A percentile compares a stretch with the other conserved stretches of the same genome.
Conservation (phyloP, 2,329 filamentous ascomycete species). For the Acrocalymma vagum region DNA sequence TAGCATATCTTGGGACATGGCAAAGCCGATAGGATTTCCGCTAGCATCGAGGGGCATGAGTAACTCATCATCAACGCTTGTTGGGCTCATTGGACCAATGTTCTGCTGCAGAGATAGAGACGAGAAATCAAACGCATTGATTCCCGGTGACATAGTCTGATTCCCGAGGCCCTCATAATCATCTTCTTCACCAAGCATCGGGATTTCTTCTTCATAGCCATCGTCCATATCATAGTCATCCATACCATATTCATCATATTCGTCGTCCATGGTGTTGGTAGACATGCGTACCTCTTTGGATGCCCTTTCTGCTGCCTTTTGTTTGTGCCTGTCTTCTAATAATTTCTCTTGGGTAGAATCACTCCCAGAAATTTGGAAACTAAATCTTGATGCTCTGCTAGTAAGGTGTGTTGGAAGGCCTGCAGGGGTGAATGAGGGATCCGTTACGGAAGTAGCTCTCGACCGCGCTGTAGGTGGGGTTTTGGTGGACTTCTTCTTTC, state of each 20-base stretch:
- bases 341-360: slow-evolving; percentile 72
- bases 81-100: slow-evolving; percentile 28
- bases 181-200: slow-evolving; percentile 56
- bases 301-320: slow-evolving; percentile 70
- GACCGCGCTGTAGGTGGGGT: slow-evolving; percentile 45
- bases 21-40: slow-evolving; percentile 43
- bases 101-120: slow-evolving; percentile 33
- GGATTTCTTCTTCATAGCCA: slow-evolving; percentile 72
- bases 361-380: slow-evolving; percentile 79
- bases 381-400: slow-evolving; percentile 81
- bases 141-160: slow-evolving; percentile 35
- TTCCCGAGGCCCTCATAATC: slow-evolving; percentile 36
- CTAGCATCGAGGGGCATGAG: slow-evolving; percentile 38
- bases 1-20: slow-evolving; percentile 36
- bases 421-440: slow-evolving; percentile 44
- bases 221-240: slow-evolving; percentile 62
- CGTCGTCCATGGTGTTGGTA: slow-evolving; percentile 45
- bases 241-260: slow-evolving; percentile 49
- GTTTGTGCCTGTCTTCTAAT: slow-evolving; percentile 75
- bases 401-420: slow-evolving; percentile 54
- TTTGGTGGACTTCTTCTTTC: slow-evolving; percentile 44
- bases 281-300: slow-evolving; percentile 46
- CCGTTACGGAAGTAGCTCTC: slow-evolving; percentile 46
- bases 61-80: slow-evolving; percentile 30
- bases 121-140: slow-evolving; percentile 45